A percentile compares a stretch with the other conserved stretches of the same genome.
Conservation (phyloP, 2,329 filamentous ascomycete species). For the Colletotrichum gigasporum region DNA sequence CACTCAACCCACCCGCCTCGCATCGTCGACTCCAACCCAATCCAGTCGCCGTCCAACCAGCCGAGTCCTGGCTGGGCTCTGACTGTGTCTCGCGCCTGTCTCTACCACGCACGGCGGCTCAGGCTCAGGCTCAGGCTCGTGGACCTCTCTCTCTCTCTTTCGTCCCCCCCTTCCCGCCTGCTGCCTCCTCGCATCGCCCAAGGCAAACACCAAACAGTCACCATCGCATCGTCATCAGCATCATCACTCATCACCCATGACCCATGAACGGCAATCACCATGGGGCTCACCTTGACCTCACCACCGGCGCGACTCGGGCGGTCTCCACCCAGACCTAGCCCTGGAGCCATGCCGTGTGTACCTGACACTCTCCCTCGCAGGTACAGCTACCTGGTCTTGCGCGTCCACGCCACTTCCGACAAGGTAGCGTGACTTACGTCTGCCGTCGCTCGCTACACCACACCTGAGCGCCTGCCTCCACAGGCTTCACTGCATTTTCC, state of each 20-base stretch:
- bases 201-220: constrained; percentile 11
- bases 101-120: neutral
- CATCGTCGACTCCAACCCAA: neutral
- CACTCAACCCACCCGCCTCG: neutral
- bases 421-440: neutral
- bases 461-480: neutral
- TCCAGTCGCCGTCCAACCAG: neutral
- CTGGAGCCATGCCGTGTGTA: neutral
- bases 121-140: neutral
- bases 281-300: neutral
- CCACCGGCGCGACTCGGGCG: constrained; percentile 6
- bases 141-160: neutral
- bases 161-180: neutral
- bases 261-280: neutral
- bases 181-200: neutral
- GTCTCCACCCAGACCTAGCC: constrained; percentile 4
- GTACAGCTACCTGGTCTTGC: neutral
- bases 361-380: neutral
- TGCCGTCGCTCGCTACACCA: neutral
- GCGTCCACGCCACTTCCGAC: neutral
- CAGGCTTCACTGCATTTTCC: constrained; percentile 2
- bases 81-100: neutral
- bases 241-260: constrained; percentile 1
- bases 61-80: neutral
- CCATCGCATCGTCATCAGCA: neutral